Percentiles rank a stretch among this genome's conserved stretches.
Evolutionary conservation across 805 yeast genomes (phyloP).

Genomic region (Saturnispora ahearnii): DNA sequence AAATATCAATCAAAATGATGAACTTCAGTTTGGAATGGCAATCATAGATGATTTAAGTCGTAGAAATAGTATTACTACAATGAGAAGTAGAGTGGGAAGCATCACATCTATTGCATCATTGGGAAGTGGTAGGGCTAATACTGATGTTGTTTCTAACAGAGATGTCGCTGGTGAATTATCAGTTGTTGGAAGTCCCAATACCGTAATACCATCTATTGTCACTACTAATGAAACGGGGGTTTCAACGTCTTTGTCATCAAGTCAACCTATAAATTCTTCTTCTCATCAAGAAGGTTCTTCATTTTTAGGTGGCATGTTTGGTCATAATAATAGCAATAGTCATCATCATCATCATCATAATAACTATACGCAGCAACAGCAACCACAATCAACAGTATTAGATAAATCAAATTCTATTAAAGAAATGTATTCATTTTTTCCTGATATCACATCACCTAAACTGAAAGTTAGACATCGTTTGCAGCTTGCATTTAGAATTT

Average conservation of each 20-base stretch:
- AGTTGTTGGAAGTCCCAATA: conserved; percentile 6
- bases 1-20: background rate
- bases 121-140: background rate
- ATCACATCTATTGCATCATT: conserved; percentile 3
- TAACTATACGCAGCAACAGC: background rate
- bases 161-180: background rate
- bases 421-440: conserved; percentile 33
- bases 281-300: conserved; percentile 2
- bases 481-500: conserved; percentile 61
- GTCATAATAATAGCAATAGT: conserved; percentile 3
- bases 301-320: conserved; percentile 6
- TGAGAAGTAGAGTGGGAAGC: conserved; percentile 8
- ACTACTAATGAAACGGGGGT: conserved; percentile 5
- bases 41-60: conserved; percentile 6
- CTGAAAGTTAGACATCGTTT: conserved; percentile 57
- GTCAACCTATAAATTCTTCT: background rate
- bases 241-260: conserved; percentile 1
- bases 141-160: background rate
- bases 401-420: conserved; percentile 5
- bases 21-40: conserved; percentile 7
- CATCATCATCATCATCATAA: background rate
- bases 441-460: conserved; percentile 57
- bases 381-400: background rate
- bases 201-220: conserved; percentile 3
- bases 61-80: conserved; percentile 3